These are phyloP conservation scores for Solanum virginianum DNA, from an alignment of 257 asterid genomes.

Conservation along the genomic window DNA sequence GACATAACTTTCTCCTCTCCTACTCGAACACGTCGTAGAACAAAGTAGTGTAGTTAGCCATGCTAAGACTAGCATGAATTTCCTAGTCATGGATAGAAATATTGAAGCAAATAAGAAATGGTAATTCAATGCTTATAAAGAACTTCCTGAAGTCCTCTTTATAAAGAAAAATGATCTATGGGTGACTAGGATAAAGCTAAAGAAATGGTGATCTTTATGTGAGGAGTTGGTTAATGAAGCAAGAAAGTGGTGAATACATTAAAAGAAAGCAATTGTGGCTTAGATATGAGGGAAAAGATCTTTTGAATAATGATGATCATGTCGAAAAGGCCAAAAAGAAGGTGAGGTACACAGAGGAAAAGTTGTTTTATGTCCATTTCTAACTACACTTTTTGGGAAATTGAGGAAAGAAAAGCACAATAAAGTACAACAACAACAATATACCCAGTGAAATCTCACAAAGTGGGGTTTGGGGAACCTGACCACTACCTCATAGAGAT, in stretches of 20 bases:
- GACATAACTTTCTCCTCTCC: slow-evolving; percentile 12
- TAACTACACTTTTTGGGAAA: neutral
- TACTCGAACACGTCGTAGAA: neutral
- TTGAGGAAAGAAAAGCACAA: neutral
- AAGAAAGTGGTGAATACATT: slow-evolving; percentile 44
- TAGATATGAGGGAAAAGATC: neutral
- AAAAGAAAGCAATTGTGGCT: slow-evolving; percentile 2
- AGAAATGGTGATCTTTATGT: neutral
- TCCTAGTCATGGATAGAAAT: neutral
- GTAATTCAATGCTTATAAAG: neutral
- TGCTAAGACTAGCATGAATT: slow-evolving; percentile 5
- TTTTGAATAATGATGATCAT: neutral
- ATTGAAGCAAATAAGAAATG: neutral
- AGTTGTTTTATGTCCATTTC: neutral
- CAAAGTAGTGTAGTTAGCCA: neutral
- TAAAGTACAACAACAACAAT: too few species aligned
- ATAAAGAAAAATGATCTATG: slow-evolving; percentile 2
- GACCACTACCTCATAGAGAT: too few species aligned
- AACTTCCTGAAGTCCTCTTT: neutral
- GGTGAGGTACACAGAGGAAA: neutral
- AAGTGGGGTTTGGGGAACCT: too few species aligned
- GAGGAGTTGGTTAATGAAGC: slow-evolving; percentile 19
- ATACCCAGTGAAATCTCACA: too few species aligned
- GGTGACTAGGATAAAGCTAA: slow-evolving; percentile 9
- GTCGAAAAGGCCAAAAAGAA: neutral